phyloP scores from a whole-genome alignment of 495 filamentous ascomycete species.

The Aspergillus hancockii region DNA sequence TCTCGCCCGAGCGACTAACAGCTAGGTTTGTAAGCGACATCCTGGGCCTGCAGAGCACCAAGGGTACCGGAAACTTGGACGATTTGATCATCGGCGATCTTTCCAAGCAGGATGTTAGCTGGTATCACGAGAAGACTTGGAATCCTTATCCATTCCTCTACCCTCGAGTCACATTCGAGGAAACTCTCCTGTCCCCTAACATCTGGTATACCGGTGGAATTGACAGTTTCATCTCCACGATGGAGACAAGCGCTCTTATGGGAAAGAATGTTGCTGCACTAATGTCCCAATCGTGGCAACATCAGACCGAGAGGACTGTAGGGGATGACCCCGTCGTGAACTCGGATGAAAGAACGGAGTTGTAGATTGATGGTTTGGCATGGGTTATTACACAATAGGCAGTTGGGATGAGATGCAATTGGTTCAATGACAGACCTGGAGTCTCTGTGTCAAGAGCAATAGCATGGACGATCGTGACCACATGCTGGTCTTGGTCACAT shows the following conservation, averaged over 20 bases:
- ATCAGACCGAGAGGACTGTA: slow-evolving; percentile 9
- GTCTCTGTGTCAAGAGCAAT: too few species aligned
- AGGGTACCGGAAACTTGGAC: slow-evolving; percentile 15
- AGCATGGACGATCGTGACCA: too few species aligned
- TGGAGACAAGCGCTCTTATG: slow-evolving; percentile 97
- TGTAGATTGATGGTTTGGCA: slow-evolving; percentile 2
- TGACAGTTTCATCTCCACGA: slow-evolving; percentile 93
- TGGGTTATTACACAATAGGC: neutral
- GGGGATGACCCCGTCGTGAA: slow-evolving; percentile 11
- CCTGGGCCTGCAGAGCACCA: slow-evolving; percentile 30
- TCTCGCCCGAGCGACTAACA: slow-evolving; percentile 72
- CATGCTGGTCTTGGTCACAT: too few species aligned
- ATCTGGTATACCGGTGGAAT: slow-evolving; percentile 94
- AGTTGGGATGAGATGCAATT: neutral
- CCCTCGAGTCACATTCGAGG: slow-evolving; percentile 86
- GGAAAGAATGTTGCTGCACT: slow-evolving; percentile 89
- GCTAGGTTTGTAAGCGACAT: slow-evolving; percentile 59
- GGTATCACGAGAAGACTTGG: slow-evolving; percentile 78
- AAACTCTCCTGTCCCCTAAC: slow-evolving; percentile 60
- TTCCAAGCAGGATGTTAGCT: slow-evolving; percentile 60
- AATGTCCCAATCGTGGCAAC: slow-evolving; percentile 64
- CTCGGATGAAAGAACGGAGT: slow-evolving; percentile 16
- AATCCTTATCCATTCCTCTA: slow-evolving; percentile 80
- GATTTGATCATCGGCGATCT: slow-evolving; percentile 38
- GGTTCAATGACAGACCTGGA: too few species aligned